Evolutionary conservation across 2,329 filamentous ascomycete species (phyloP).

Genomic region (Penicillium vulpinum): DNA sequence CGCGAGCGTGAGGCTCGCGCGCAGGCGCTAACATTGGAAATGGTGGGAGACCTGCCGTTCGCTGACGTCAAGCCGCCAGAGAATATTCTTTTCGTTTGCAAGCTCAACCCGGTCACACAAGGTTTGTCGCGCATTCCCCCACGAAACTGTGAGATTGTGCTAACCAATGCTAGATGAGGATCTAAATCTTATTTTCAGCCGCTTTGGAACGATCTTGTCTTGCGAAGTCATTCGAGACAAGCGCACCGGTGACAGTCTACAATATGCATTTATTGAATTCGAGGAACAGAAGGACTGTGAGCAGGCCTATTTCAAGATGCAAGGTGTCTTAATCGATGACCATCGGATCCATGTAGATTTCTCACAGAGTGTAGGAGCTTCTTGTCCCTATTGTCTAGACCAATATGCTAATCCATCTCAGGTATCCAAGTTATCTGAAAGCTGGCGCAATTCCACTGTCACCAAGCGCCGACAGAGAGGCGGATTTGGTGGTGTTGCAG

Average conservation of each 20-base stretch:
- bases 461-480: conserved; percentile 70
- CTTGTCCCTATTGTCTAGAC: background rate
- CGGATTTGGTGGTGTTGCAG: conserved; percentile 87
- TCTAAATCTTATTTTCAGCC: conserved; percentile 91
- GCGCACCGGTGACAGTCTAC: conserved; percentile 89
- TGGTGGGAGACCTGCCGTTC: conserved; percentile 96
- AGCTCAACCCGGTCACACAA: conserved; percentile 92
- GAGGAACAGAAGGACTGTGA: conserved; percentile 91
- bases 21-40: conserved; percentile 91
- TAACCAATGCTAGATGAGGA: conserved; percentile 67
- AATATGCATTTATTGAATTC: conserved; percentile 98
- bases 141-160: background rate
- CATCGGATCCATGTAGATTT: conserved; percentile 98
- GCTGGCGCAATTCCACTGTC: conserved; percentile 84
- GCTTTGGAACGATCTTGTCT: conserved; percentile 90
- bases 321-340: conserved; percentile 93
- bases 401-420: conserved; percentile 26
- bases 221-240: conserved; percentile 96
- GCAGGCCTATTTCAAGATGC: conserved; percentile 98
- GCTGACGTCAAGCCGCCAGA: conserved; percentile 97
- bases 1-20: conserved; percentile 88
- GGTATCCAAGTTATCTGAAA: conserved; percentile 77
- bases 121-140: conserved; percentile 38
- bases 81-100: conserved; percentile 97
- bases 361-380: conserved; percentile 77